These are phyloP conservation scores for Aspergillus chevalieri DNA, from an alignment of 2,329 filamentous ascomycete genomes.

Conservation along the genomic window DNA sequence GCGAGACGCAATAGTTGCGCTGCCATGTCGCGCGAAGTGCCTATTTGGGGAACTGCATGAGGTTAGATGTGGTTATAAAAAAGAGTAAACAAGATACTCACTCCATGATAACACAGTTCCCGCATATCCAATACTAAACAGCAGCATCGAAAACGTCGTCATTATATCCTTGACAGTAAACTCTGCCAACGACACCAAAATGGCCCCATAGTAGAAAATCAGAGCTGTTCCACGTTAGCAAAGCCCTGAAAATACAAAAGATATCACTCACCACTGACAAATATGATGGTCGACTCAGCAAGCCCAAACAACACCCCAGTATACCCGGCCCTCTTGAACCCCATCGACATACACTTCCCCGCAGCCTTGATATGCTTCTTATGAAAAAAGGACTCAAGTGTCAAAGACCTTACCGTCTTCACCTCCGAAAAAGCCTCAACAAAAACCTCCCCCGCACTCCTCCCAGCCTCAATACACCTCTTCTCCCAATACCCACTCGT, in stretches of 20 bases:
- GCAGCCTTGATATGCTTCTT: conserved; percentile 54
- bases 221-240: conserved; percentile 46
- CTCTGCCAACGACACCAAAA: conserved; percentile 51
- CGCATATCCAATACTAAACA: conserved; percentile 74
- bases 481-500: conserved; percentile 68
- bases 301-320: conserved; percentile 69
- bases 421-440: conserved; percentile 74
- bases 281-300: conserved; percentile 65
- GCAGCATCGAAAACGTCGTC: conserved; percentile 70
- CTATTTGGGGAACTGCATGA: conserved; percentile 65
- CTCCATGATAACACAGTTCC: conserved; percentile 62
- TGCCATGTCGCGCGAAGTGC: conserved; percentile 65
- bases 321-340: conserved; percentile 60
- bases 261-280: conserved; percentile 50
- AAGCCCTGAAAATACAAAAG: background rate
- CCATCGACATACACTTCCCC: conserved; percentile 51
- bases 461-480: conserved; percentile 58
- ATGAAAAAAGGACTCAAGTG: conserved; percentile 66
- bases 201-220: conserved; percentile 75
- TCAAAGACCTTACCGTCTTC: conserved; percentile 68
- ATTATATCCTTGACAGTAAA: conserved; percentile 56
- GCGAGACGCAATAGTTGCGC: conserved; percentile 66
- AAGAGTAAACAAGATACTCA: conserved; percentile 15
- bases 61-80: conserved; percentile 1
- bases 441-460: conserved; percentile 57